Conservation (phyloP, 768 basidiomycete genomes). For the Boletus rubropictus region DNA sequence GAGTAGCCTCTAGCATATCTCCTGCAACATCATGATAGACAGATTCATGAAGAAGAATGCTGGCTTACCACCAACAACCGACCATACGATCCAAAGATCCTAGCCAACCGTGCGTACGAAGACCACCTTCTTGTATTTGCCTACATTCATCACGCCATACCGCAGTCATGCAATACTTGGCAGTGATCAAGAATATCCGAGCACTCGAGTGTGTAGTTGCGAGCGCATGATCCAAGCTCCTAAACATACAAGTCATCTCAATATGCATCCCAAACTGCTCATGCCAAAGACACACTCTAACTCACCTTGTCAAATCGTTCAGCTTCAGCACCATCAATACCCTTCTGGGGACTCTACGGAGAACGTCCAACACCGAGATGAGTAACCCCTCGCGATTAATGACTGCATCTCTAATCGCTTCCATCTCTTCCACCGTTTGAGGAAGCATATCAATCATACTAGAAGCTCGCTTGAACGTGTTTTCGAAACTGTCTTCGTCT, state of each 20-base stretch:
- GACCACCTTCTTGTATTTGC: conserved; percentile 46
- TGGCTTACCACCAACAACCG: conserved; percentile 69
- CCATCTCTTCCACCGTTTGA: conserved; percentile 73
- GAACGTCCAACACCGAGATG: conserved; percentile 77
- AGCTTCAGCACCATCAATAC: conserved; percentile 81
- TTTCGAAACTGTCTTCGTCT: conserved; percentile 30
- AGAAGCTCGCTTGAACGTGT: conserved; percentile 53
- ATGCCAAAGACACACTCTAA: background rate
- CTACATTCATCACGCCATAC: conserved; percentile 69
- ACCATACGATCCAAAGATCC: conserved; percentile 47
- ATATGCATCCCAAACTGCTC: background rate
- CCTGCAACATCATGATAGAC: conserved; percentile 36
- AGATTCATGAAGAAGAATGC: background rate
- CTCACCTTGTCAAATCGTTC: conserved; percentile 78
- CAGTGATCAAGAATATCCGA: conserved; percentile 87
- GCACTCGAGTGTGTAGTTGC: conserved; percentile 84
- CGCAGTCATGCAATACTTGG: conserved; percentile 78
- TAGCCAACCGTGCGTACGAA: conserved; percentile 41
- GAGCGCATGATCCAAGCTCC: conserved; percentile 78
- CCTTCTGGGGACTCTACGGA: conserved; percentile 78
- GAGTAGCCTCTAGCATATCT: conserved; percentile 50
- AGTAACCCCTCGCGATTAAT: conserved; percentile 78
- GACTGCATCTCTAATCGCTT: conserved; percentile 77
- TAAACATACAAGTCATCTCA: conserved; percentile 19
- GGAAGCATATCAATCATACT: conserved; percentile 71